These are phyloP conservation scores for Xylaria sp. DNA, from an alignment of 2,329 filamentous ascomycete genomes.

Conservation along the genomic window DNA sequence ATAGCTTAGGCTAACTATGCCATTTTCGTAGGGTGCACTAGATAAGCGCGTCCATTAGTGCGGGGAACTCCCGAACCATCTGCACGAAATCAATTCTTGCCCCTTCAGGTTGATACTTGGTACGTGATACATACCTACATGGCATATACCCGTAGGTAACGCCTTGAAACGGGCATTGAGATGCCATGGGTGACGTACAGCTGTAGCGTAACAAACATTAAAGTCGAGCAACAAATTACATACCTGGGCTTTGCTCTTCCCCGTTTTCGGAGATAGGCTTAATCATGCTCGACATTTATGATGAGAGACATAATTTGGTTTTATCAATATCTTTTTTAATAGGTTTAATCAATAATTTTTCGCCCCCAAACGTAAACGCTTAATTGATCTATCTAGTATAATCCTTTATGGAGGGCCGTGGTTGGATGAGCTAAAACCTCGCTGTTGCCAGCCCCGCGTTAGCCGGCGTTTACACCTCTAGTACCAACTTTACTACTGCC, in stretches of 20 bases:
- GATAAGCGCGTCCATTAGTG: constrained; percentile 32
- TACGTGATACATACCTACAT: background rate
- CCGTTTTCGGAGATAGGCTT: no score
- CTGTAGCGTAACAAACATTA: background rate
- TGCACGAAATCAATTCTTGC: constrained; percentile 32
- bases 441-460: constrained; percentile 26
- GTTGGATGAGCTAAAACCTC: constrained; percentile 31
- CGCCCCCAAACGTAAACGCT: background rate
- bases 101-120: constrained; percentile 32
- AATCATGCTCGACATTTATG: background rate
- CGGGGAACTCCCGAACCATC: constrained; percentile 34
- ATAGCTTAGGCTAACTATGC: constrained; percentile 3
- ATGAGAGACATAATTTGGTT: no score
- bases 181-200: background rate
- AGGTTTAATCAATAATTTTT: no score
- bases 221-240: background rate
- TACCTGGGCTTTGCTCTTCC: background rate
- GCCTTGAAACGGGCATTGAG: no score
- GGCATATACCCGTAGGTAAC: no score
- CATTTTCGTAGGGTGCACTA: constrained; percentile 10
- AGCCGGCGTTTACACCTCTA: constrained; percentile 14
- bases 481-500: no score
- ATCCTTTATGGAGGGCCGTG: constrained; percentile 15
- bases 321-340: no score
- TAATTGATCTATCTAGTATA: background rate